These are phyloP conservation scores for Serendipita sp. DNA, from an alignment of 768 basidiomycete species.

Conservation along the genomic window DNA sequence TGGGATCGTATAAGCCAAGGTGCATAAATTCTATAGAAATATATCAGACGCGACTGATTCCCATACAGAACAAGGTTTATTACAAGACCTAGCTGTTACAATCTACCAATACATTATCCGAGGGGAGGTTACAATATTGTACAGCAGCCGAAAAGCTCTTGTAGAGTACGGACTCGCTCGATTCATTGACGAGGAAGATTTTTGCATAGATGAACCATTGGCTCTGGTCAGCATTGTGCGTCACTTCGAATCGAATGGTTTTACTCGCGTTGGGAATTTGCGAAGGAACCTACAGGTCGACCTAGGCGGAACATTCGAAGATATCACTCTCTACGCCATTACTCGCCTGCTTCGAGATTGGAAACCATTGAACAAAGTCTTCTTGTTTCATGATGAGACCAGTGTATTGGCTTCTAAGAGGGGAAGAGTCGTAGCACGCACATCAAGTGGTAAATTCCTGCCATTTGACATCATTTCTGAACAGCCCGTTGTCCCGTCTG, in stretches of 20 bases:
- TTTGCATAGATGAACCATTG: not conserved
- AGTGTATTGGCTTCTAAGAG: not conserved
- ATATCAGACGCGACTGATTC: not conserved
- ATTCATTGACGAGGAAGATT: not conserved
- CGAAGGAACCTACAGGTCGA: not conserved
- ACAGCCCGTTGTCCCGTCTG: not conserved
- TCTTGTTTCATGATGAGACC: not conserved
- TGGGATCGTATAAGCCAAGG: not conserved
- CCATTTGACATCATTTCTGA: not conserved
- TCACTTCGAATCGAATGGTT: not conserved
- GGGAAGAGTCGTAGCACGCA: not conserved
- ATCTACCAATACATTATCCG: not conserved
- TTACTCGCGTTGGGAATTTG: not conserved
- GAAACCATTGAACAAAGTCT: not conserved
- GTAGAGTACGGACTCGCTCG: not conserved
- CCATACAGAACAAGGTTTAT: not conserved
- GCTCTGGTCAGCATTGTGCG: not conserved
- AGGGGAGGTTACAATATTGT: not conserved
- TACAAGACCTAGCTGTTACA: not conserved
- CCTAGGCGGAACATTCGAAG: not conserved
- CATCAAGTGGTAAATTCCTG: not conserved
- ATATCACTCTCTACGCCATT: not conserved
- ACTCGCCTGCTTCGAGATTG: not conserved
- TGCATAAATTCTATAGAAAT: not conserved
- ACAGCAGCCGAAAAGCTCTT: not conserved